phyloP scores from a whole-genome alignment of 768 basidiomycete species.

The Tulasnella sp. region DNA sequence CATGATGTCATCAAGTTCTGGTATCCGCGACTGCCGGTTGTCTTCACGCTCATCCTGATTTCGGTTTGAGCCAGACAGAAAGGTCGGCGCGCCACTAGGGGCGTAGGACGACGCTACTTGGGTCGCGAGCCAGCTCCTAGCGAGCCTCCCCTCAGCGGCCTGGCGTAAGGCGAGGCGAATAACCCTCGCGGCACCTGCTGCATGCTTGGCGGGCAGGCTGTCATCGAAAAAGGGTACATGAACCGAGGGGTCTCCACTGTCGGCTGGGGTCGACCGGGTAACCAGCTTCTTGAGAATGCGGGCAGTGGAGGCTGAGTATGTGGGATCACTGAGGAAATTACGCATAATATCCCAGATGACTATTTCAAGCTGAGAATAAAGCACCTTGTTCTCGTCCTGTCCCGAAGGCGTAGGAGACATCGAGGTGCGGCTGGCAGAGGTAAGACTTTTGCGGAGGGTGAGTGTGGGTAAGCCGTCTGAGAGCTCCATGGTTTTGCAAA shows the following conservation, averaged over 20 bases:
- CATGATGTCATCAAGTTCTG: slow-evolving; percentile 8
- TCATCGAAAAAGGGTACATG: not conserved
- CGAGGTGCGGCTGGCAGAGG: not conserved
- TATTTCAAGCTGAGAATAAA: slow-evolving; percentile 2
- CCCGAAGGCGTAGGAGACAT: not conserved
- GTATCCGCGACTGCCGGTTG: not conserved
- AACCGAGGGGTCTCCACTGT: not conserved
- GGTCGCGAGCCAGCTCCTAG: slow-evolving; percentile 4
- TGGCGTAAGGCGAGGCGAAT: slow-evolving; percentile 14
- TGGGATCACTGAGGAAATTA: not conserved
- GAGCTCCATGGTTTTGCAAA: slow-evolving; percentile 1
- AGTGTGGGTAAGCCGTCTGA: not conserved
- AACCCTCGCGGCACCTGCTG: slow-evolving; percentile 10
- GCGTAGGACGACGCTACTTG: slow-evolving; percentile 2
- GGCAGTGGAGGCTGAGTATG: slow-evolving; percentile 8
- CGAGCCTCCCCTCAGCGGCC: slow-evolving; percentile 12
- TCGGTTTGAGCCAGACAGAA: not conserved
- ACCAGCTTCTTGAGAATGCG: slow-evolving; percentile 8
- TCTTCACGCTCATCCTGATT: not conserved
- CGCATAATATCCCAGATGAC: slow-evolving; percentile 12
- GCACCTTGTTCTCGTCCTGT: not conserved
- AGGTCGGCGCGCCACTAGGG: slow-evolving; percentile 13
- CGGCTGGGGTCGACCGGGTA: not conserved
- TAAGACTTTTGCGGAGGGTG: no score
- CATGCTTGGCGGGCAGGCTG: not conserved